Evolutionary conservation across 2,329 filamentous ascomycete species (phyloP).

Genomic region (Colletotrichum phormii): DNA sequence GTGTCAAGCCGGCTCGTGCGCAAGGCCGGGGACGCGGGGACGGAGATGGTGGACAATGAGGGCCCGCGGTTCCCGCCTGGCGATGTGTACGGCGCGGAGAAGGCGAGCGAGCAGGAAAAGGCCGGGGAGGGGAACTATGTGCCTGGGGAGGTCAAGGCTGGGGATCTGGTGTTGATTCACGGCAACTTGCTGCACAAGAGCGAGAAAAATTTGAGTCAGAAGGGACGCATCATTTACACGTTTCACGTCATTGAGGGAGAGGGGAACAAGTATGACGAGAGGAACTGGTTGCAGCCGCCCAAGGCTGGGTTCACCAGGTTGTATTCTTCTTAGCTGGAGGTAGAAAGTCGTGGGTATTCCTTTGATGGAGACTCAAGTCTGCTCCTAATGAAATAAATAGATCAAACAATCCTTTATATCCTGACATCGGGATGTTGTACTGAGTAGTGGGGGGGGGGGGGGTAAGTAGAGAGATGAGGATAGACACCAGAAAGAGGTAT

Average conservation of each 20-base stretch:
- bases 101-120: conserved; percentile 51
- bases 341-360: conserved; percentile 31
- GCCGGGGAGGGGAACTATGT: conserved; percentile 69
- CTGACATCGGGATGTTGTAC: neutral
- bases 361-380: conserved; percentile 28
- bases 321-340: conserved; percentile 48
- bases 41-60: conserved; percentile 78
- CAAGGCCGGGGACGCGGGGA: conserved; percentile 63
- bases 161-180: conserved; percentile 92
- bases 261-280: conserved; percentile 78
- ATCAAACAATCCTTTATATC: conserved; percentile 20
- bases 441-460: neutral
- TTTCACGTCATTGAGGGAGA: conserved; percentile 96
- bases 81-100: conserved; percentile 57
- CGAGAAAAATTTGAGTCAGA: conserved; percentile 87
- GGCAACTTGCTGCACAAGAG: conserved; percentile 97
- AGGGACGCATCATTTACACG: conserved; percentile 94
- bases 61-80: conserved; percentile 72
- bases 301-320: conserved; percentile 81
- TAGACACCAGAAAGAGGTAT: neutral
- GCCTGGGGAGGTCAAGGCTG: conserved; percentile 88
- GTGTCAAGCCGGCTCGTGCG: conserved; percentile 82
- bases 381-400: neutral
- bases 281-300: conserved; percentile 94
- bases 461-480: neutral